Conservation (phyloP, 257 asterid species). For the Catharanthus roseus region DNA sequence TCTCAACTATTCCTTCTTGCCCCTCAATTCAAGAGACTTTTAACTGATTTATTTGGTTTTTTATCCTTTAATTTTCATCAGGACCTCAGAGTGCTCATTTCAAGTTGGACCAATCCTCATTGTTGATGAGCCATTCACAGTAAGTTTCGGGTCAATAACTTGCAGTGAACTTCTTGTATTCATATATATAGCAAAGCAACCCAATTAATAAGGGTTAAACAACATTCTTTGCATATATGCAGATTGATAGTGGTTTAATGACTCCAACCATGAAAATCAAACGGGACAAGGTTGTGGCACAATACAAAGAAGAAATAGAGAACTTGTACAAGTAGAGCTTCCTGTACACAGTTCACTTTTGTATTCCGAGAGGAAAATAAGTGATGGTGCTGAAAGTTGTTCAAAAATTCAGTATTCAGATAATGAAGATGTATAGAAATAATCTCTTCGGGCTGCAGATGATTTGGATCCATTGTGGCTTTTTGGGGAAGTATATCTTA, state of each 20-base stretch:
- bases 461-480: no score
- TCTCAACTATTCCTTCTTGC: neutral
- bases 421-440: no score
- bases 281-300: conserved; percentile 60
- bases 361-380: neutral
- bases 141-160: conserved; percentile 17
- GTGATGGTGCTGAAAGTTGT: neutral
- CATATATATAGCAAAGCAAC: neutral
- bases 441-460: neutral
- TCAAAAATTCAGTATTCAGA: neutral
- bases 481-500: neutral
- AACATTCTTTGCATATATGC: conserved; percentile 22
- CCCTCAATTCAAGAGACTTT: neutral
- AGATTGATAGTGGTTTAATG: conserved; percentile 84
- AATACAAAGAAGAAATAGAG: conserved; percentile 61
- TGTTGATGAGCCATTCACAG: conserved; percentile 79
- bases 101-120: conserved; percentile 82
- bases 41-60: neutral
- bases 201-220: conserved; percentile 2
- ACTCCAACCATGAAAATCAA: conserved; percentile 92
- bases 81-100: conserved; percentile 79
- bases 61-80: conserved; percentile 18
- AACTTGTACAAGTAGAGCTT: conserved; percentile 46
- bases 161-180: neutral
- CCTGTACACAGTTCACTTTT: neutral